Conservation (phyloP, 2,329 filamentous ascomycete species). For the Plectosphaerella plurivora region DNA sequence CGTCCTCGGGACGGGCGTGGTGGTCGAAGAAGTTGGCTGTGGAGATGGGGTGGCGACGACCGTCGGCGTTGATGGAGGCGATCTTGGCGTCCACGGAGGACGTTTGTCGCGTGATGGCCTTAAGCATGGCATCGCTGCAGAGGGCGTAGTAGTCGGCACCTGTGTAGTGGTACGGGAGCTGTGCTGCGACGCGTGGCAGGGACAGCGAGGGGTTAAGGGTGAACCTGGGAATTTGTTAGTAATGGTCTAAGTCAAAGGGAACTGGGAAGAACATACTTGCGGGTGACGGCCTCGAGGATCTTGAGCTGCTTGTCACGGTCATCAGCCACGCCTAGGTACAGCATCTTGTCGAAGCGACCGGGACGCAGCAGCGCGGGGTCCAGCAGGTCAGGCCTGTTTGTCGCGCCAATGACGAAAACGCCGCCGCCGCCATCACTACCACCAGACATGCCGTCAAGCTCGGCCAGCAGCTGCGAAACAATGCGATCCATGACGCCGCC, state of each 20-base stretch:
- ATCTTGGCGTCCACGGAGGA: slow-evolving; percentile 81
- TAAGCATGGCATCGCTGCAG: slow-evolving; percentile 97
- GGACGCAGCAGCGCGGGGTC: slow-evolving; percentile 87
- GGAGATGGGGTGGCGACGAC: slow-evolving; percentile 50
- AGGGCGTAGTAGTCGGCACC: slow-evolving; percentile 96
- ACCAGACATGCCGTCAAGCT: slow-evolving; percentile 96
- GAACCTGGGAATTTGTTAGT: slow-evolving; percentile 54
- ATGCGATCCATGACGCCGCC: slow-evolving; percentile 98
- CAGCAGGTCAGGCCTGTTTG: slow-evolving; percentile 88
- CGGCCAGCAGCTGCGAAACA: slow-evolving; percentile 88
- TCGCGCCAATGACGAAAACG: slow-evolving; percentile 95
- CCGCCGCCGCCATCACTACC: slow-evolving; percentile 76
- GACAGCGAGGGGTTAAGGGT: slow-evolving; percentile 76
- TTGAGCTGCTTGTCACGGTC: slow-evolving; percentile 95
- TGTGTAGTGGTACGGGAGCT: slow-evolving; percentile 91
- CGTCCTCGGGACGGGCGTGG: slow-evolving; percentile 74
- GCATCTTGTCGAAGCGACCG: slow-evolving; percentile 95
- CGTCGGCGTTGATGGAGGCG: slow-evolving; percentile 55
- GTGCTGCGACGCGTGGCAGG: slow-evolving; percentile 66
- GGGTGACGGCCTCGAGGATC: slow-evolving; percentile 88
- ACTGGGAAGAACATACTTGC: slow-evolving; percentile 63
- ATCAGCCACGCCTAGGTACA: slow-evolving; percentile 93
- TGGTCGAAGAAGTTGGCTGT: slow-evolving; percentile 98
- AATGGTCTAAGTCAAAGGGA: neutral
- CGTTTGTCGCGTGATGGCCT: slow-evolving; percentile 91